These are phyloP conservation scores for Aspergillus sp. DNA, from an alignment of 2,329 filamentous ascomycete species.

Conservation along the genomic window DNA sequence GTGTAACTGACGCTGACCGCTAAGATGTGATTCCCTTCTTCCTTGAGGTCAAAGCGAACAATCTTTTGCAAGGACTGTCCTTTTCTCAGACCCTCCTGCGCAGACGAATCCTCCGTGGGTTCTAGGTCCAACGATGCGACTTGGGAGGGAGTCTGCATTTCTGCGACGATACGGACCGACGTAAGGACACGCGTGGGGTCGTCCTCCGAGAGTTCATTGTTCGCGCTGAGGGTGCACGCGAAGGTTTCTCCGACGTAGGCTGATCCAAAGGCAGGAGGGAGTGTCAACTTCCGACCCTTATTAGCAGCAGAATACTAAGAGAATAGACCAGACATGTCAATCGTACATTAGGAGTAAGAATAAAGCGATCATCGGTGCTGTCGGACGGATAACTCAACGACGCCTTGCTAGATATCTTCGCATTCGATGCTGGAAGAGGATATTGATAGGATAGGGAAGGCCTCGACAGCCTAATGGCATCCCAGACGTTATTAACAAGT, in stretches of 20 bases:
- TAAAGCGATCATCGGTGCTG: constrained; percentile 51
- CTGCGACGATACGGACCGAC: constrained; percentile 79
- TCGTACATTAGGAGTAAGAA: constrained; percentile 55
- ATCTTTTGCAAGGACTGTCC: constrained; percentile 76
- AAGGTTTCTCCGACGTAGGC: constrained; percentile 96
- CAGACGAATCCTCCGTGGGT: constrained; percentile 49
- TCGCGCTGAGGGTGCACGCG: constrained; percentile 91
- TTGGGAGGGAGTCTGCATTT: constrained; percentile 90
- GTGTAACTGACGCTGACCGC: constrained; percentile 94
- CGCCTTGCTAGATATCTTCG: constrained; percentile 59
- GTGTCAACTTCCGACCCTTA: constrained; percentile 58
- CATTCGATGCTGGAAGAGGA: constrained; percentile 45
- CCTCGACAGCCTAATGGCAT: constrained; percentile 67
- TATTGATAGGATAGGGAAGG: constrained; percentile 52
- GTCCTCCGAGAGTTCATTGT: constrained; percentile 67
- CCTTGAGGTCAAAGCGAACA: constrained; percentile 82
- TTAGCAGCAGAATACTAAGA: constrained; percentile 10
- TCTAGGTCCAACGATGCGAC: constrained; percentile 63
- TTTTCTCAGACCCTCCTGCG: constrained; percentile 30
- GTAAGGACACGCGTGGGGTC: constrained; percentile 56
- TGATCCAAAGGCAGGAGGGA: constrained; percentile 87
- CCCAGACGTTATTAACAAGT: constrained; percentile 7
- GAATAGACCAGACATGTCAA: background rate
- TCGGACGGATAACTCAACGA: constrained; percentile 70
- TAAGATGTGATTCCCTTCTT: constrained; percentile 90